A percentile compares a stretch with the other conserved stretches of the same genome.
Evolutionary conservation across 2,329 filamentous ascomycete genomes (phyloP).

Genomic region (Microcyclosporella mali): DNA sequence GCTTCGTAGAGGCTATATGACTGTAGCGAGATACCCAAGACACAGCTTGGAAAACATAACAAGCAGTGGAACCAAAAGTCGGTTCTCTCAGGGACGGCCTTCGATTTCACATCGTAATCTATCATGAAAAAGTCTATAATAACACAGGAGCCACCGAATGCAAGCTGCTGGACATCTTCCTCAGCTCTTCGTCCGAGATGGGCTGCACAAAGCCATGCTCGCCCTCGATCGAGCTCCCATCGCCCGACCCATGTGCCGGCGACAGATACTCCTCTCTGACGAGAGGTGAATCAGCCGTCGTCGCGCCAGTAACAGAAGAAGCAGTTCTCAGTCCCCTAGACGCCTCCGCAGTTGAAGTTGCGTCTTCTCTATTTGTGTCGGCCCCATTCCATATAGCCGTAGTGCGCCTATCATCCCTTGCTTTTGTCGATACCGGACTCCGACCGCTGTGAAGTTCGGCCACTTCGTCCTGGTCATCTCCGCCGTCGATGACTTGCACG

Average conservation of each 20-base stretch:
- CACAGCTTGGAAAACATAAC: too few relatives aligned
- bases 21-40: too few relatives aligned
- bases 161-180: constrained; percentile 7
- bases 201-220: constrained; percentile 15
- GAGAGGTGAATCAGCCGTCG: neutral
- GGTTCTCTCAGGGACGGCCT: too few relatives aligned
- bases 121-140: too few relatives aligned
- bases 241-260: constrained; percentile 1
- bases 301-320: too few relatives aligned
- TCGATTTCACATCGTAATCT: too few relatives aligned
- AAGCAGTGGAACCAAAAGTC: too few relatives aligned
- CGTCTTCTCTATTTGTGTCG: constrained; percentile 1
- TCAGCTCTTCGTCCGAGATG: constrained; percentile 16
- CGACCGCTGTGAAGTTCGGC: neutral
- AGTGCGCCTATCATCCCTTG: neutral
- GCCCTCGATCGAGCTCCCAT: constrained; percentile 10
- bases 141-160: too few relatives aligned
- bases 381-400: constrained; percentile 1
- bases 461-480: constrained; percentile 1
- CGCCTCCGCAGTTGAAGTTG: constrained; percentile 8
- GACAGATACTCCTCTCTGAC: neutral
- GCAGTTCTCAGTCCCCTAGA: constrained; percentile 1
- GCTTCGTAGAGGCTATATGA: too few relatives aligned
- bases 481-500: constrained; percentile 11
- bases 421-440: constrained; percentile 8